A percentile compares a stretch with the other conserved stretches of the same genome.
Evolutionary conservation across 495 filamentous ascomycete species (phyloP).

Genomic region (Jackrogersella multiformis): DNA sequence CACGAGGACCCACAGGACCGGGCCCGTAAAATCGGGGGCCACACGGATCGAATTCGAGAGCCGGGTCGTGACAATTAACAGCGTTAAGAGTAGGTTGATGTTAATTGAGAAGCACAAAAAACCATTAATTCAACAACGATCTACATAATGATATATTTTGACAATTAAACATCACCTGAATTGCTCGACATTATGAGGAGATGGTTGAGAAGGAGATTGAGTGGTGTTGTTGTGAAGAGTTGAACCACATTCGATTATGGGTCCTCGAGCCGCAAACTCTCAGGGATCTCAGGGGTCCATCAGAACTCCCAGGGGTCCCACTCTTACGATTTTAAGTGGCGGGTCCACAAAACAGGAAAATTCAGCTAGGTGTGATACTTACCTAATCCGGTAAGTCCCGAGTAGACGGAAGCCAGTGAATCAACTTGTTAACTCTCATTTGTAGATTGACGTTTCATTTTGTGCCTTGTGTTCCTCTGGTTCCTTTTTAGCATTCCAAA

Average conservation of each 20-base stretch:
- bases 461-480: too few species aligned
- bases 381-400: slow-evolving; percentile 33
- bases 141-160: neutral
- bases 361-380: slow-evolving; percentile 26
- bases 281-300: too few species aligned
- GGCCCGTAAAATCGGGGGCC: slow-evolving; percentile 35
- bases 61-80: slow-evolving; percentile 14
- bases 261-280: slow-evolving; percentile 32
- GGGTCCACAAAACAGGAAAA: slow-evolving; percentile 25
- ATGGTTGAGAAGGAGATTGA: slow-evolving; percentile 1
- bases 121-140: neutral
- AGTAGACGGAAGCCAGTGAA: slow-evolving; percentile 31
- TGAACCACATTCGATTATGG: slow-evolving; percentile 33
- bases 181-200: slow-evolving; percentile 20
- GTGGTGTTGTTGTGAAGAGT: slow-evolving; percentile 37
- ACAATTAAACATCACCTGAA: neutral
- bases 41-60: slow-evolving; percentile 32
- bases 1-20: slow-evolving; percentile 36
- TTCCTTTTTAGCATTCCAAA: neutral
- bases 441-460: slow-evolving; percentile 15
- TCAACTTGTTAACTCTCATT: slow-evolving; percentile 14
- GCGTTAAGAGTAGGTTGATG: neutral
- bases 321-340: slow-evolving; percentile 2
- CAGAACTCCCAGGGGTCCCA: too few species aligned
- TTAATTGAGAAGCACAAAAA: neutral